Percentiles rank a stretch among this genome's conserved stretches.
phyloP scores from a whole-genome alignment of 352 stramenopile genomes.

The Globisporangium parvum region DNA sequence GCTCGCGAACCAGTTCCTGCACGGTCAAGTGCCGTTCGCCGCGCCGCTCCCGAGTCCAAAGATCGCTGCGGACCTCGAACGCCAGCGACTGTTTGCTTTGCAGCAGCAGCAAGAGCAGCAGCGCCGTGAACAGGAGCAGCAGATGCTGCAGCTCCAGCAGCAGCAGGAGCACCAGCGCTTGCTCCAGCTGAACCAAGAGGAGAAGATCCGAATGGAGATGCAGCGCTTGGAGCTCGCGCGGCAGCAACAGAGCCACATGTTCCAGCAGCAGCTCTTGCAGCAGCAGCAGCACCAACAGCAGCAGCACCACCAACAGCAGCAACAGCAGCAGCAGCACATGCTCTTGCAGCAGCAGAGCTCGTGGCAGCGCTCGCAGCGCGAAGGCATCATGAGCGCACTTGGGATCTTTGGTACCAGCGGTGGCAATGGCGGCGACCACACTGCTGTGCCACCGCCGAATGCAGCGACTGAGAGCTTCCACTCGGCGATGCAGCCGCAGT shows the following conservation, averaged over 20 bases:
- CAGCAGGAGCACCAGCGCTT: conserved; percentile 70
- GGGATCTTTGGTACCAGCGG: conserved; percentile 50
- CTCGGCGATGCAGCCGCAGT: conserved; percentile 36
- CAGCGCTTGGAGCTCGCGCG: conserved; percentile 66
- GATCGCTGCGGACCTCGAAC: conserved; percentile 22
- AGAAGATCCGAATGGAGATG: conserved; percentile 83
- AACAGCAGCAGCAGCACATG: conserved; percentile 69
- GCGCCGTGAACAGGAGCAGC: conserved; percentile 51
- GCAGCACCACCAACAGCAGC: conserved; percentile 43
- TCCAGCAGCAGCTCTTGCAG: conserved; percentile 45
- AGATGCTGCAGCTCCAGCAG: conserved; percentile 56
- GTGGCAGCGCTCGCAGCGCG: conserved; percentile 67
- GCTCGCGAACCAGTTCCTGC: conserved; percentile 69
- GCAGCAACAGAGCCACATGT: conserved; percentile 59
- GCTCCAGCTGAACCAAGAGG: conserved; percentile 57
- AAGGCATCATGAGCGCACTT: conserved; percentile 73
- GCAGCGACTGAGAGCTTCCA: conserved; percentile 25
- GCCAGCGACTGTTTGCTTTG: conserved; percentile 44
- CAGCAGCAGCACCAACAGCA: conserved; percentile 36
- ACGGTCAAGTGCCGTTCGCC: conserved; percentile 67
- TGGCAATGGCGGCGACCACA: conserved; percentile 9
- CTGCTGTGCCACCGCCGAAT: conserved; percentile 7
- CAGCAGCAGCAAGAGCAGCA: conserved; percentile 31
- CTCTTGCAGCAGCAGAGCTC: conserved; percentile 69
- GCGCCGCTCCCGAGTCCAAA: conserved; percentile 16